Percentiles rank a stretch among this genome's conserved stretches.
Evolutionary conservation across 176 grass and related monocot species (phyloP).

Genomic region (Juncus effusus): DNA sequence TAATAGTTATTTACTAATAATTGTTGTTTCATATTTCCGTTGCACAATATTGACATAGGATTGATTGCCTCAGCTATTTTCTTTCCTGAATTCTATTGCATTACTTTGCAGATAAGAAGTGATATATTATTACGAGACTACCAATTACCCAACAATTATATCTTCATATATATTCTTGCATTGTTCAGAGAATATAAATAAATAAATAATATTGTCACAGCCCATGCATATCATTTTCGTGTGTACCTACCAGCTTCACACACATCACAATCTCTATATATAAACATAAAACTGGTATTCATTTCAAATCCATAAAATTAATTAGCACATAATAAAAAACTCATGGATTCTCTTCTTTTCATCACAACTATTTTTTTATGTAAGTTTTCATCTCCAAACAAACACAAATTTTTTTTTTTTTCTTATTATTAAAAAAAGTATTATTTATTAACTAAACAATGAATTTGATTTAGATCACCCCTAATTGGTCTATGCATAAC

Average conservation of each 20-base stretch:
- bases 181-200: neutral
- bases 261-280: slow-evolving; percentile 25
- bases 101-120: no score
- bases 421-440: neutral
- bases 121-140: no score
- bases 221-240: slow-evolving; percentile 13
- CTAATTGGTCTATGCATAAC: neutral
- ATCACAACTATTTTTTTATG: slow-evolving; percentile 1
- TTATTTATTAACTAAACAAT: no score
- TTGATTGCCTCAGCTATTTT: no score
- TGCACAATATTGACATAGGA: no score
- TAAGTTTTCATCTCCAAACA: slow-evolving; percentile 4
- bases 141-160: no score
- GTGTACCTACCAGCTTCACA: slow-evolving; percentile 7
- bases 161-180: no score
- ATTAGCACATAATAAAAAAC: neutral
- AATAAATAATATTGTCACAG: slow-evolving; percentile 1
- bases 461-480: neutral
- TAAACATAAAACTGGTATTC: slow-evolving; percentile 1
- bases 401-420: neutral
- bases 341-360: slow-evolving; percentile 20
- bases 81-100: no score
- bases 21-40: no score
- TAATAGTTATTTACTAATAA: no score
- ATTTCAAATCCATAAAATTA: slow-evolving; percentile 7